Percentiles rank a stretch among this genome's conserved stretches.
Evolutionary conservation across 73 alveolate genomes (phyloP).

Genomic region (Durusdinium trenchii): DNA sequence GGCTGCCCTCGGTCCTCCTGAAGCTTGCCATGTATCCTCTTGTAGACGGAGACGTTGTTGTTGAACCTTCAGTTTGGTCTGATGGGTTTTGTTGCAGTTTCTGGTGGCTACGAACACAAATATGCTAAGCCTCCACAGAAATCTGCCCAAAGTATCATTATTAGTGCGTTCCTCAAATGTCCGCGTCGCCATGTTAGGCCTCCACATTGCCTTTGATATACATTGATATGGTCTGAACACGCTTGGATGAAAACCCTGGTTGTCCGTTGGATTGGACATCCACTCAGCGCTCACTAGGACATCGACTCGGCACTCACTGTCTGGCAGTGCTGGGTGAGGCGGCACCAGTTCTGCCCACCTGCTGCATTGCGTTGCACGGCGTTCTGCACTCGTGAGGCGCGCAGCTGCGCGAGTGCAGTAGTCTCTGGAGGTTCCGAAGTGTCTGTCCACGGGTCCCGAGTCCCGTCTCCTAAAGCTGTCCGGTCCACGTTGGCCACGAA

Average conservation of each 20-base stretch:
- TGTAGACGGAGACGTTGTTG: slow-evolving; percentile 23
- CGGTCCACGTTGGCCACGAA: neutral
- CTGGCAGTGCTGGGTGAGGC: slow-evolving; percentile 56
- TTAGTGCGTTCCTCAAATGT: too few relatives aligned
- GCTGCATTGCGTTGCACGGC: neutral
- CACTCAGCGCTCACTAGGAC: neutral
- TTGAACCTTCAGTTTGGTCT: neutral
- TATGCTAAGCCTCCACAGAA: too few relatives aligned
- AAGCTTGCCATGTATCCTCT: neutral
- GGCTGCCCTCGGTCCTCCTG: neutral
- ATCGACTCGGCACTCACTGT: slow-evolving; percentile 28
- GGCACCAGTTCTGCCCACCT: slow-evolving; percentile 35
- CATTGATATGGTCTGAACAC: too few relatives aligned
- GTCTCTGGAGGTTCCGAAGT: neutral
- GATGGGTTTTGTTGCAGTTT: too few relatives aligned
- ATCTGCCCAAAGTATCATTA: too few relatives aligned
- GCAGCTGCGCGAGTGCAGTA: neutral
- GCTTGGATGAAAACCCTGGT: too few relatives aligned
- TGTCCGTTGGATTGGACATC: too few relatives aligned
- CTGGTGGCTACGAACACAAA: too few relatives aligned
- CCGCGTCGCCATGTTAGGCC: too few relatives aligned
- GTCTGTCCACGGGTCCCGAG: neutral
- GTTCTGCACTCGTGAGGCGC: neutral
- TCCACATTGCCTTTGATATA: too few relatives aligned
- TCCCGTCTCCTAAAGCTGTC: neutral